Percentiles rank a stretch among this genome's conserved stretches.
These are phyloP conservation scores for Mycosphaerella arachidis DNA, from an alignment of 2,329 filamentous ascomycete species.

Conservation along the genomic window DNA sequence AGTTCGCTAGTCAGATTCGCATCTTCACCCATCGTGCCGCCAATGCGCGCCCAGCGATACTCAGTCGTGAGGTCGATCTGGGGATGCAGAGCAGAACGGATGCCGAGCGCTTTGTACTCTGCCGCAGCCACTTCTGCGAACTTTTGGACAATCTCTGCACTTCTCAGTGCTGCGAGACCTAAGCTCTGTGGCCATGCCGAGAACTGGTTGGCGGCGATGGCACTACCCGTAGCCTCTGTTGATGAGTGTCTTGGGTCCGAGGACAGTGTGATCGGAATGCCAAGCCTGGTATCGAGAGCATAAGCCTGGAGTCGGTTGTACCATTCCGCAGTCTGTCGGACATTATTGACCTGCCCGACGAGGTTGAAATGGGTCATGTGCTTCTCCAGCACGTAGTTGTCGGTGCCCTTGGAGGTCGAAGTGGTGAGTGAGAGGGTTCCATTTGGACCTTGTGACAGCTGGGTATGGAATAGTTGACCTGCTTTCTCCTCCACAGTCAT, in stretches of 20 bases:
- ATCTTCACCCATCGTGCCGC: conserved; percentile 48
- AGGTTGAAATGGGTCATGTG: conserved; percentile 47
- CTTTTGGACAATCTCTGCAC: conserved; percentile 40
- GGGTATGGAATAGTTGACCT: conserved; percentile 46
- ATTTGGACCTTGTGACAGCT: conserved; percentile 33
- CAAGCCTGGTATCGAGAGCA: conserved; percentile 44
- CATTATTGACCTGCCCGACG: conserved; percentile 42
- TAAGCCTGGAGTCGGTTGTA: conserved; percentile 41
- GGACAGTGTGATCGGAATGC: conserved; percentile 48
- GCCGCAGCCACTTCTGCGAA: conserved; percentile 50
- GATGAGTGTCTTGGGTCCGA: conserved; percentile 47
- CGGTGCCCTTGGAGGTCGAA: conserved; percentile 26
- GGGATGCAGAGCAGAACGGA: conserved; percentile 47
- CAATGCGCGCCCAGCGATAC: conserved; percentile 48
- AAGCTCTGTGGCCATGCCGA: conserved; percentile 51
- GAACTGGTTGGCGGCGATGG: conserved; percentile 42
- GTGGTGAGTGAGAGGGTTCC: conserved; percentile 29
- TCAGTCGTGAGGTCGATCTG: conserved; percentile 51
- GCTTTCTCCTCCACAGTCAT: conserved; percentile 50
- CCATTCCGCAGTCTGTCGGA: conserved; percentile 35
- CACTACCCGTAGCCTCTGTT: conserved; percentile 42
- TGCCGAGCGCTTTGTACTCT: conserved; percentile 43
- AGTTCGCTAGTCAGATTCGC: conserved; percentile 34
- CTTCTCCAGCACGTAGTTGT: conserved; percentile 34
- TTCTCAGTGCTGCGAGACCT: conserved; percentile 48